Conservation (phyloP, 768 basidiomycete genomes). For the Coprinopsis strossmayeri region DNA sequence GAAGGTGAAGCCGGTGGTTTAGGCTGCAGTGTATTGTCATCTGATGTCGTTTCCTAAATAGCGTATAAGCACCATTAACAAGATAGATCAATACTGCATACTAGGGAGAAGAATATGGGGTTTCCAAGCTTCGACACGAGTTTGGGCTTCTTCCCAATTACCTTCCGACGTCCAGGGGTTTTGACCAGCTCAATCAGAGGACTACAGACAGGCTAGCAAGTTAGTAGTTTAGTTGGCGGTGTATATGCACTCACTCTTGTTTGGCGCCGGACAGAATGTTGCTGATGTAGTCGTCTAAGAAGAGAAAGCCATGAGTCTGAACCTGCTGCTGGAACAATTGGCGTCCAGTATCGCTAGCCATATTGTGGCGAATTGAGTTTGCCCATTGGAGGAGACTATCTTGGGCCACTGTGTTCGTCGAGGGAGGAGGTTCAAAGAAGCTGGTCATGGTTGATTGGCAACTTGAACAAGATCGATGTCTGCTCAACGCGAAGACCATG, state of each 20-base stretch:
- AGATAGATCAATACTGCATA: slow-evolving; percentile 15
- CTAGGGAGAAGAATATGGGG: slow-evolving; percentile 35
- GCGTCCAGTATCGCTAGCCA: slow-evolving; percentile 68
- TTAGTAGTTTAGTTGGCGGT: not conserved
- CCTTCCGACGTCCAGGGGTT: slow-evolving; percentile 73
- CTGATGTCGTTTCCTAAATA: not conserved
- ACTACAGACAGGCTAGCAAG: slow-evolving; percentile 32
- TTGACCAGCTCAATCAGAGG: slow-evolving; percentile 77
- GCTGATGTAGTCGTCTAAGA: slow-evolving; percentile 73
- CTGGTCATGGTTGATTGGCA: no score
- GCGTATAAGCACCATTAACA: not conserved
- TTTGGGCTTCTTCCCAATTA: slow-evolving; percentile 43
- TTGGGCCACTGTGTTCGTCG: slow-evolving; percentile 28
- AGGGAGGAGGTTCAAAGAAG: not conserved
- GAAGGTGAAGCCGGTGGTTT: not conserved
- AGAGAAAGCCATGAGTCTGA: slow-evolving; percentile 69
- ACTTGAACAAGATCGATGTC: no score
- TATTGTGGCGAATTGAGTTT: slow-evolving; percentile 55
- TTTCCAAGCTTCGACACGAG: slow-evolving; percentile 40
- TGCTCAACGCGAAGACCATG: slow-evolving; percentile 10
- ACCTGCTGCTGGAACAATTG: slow-evolving; percentile 68
- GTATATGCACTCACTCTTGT: slow-evolving; percentile 45
- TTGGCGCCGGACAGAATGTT: slow-evolving; percentile 61
- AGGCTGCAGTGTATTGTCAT: no score
- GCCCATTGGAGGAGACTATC: slow-evolving; percentile 65